These are phyloP conservation scores for Xylariaceae sp. DNA, from an alignment of 2,329 filamentous ascomycete genomes.

Conservation along the genomic window DNA sequence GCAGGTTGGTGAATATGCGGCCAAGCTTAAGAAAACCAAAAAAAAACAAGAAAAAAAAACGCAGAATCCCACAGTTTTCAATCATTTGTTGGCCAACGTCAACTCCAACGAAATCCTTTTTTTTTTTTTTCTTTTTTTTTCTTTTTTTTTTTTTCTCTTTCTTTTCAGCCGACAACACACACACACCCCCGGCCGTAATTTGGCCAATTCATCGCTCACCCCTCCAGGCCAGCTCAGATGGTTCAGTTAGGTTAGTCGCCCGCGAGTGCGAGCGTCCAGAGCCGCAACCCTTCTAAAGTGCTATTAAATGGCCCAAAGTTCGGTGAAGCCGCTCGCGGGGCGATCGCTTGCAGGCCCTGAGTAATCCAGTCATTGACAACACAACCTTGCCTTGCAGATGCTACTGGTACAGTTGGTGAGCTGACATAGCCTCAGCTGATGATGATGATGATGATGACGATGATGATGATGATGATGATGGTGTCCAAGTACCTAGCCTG, in stretches of 20 bases:
- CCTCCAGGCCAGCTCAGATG: neutral
- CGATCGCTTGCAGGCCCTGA: slow-evolving; percentile 9
- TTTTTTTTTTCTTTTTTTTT: slow-evolving; percentile 1
- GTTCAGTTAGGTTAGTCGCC: neutral
- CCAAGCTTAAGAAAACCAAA: neutral
- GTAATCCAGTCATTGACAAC: slow-evolving; percentile 4
- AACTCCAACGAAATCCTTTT: slow-evolving; percentile 2
- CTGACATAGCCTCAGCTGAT: slow-evolving; percentile 19
- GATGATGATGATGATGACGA: neutral
- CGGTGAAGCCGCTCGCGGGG: slow-evolving; percentile 4
- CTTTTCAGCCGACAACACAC: neutral
- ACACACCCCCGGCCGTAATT: slow-evolving; percentile 2
- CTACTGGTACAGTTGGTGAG: slow-evolving; percentile 4
- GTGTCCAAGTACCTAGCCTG: neutral
- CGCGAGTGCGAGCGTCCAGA: too few relatives aligned
- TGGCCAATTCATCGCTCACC: neutral
- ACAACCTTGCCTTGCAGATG: slow-evolving; percentile 2
- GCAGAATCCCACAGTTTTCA: slow-evolving; percentile 4
- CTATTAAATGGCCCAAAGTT: neutral
- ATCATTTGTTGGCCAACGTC: slow-evolving; percentile 1
- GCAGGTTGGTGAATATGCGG: neutral
- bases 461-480: too few relatives aligned
- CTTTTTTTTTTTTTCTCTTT: neutral
- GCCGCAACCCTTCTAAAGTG: too few relatives aligned
- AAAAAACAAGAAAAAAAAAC: neutral